Conservation (phyloP, 2,329 filamentous ascomycete genomes). For the Cadophora sp. region DNA sequence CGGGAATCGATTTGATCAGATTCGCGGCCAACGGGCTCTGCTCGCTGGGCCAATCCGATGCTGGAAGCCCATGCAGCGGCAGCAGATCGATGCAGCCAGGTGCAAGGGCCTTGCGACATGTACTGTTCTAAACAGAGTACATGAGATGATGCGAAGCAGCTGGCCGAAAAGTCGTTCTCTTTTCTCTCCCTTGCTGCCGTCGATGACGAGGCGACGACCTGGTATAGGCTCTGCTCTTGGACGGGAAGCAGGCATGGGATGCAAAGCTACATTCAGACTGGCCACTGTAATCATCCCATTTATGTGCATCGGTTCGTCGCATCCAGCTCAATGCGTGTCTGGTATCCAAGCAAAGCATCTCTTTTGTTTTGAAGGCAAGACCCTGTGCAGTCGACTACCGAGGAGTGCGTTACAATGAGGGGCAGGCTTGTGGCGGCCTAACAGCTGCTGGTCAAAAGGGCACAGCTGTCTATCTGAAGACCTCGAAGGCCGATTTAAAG, state of each 20-base stretch:
- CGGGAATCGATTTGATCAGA: constrained; percentile 24
- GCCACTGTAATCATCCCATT: constrained; percentile 20
- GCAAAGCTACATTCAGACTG: constrained; percentile 8
- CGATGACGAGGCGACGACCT: background rate
- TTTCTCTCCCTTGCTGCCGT: constrained; percentile 5
- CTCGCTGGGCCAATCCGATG: constrained; percentile 14
- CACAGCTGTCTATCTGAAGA: constrained; percentile 7
- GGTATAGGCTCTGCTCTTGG: constrained; percentile 4
- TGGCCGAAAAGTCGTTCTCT: constrained; percentile 1
- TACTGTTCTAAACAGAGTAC: background rate
- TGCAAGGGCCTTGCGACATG: constrained; percentile 24
- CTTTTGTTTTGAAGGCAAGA: constrained; percentile 9
- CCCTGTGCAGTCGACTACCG: constrained; percentile 13
- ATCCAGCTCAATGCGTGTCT: constrained; percentile 18
- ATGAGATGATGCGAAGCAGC: background rate
- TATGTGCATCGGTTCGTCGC: constrained; percentile 26
- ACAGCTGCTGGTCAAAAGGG: constrained; percentile 9
- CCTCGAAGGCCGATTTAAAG: constrained; percentile 20
- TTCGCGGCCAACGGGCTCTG: constrained; percentile 6
- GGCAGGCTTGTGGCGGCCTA: constrained; percentile 12
- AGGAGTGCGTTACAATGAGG: background rate
- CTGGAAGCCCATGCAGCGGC: constrained; percentile 5
- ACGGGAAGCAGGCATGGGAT: background rate
- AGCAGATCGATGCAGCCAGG: constrained; percentile 29
- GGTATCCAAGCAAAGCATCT: constrained; percentile 27